Base-by-base conservation (phyloP, 2,329 filamentous ascomycete species). In the Fusarium sp. region DNA sequence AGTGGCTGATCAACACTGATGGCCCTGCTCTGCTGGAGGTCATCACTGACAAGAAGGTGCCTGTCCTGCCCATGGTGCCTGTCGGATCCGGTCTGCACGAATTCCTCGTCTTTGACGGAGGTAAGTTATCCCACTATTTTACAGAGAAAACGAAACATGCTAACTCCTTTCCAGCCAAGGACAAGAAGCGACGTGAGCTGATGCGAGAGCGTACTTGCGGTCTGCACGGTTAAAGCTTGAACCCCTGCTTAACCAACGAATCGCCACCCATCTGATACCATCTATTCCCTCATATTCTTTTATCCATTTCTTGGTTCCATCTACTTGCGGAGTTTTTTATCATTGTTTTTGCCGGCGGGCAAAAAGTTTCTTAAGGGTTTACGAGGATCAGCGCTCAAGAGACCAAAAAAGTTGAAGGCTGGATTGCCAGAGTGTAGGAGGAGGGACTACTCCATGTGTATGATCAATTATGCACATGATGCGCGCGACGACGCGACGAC, bases 11-110 rank as follows among this genome's bases (percentile, higher is more conserved):
- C 73, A 88, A 94, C 75, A 89, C 88, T 7, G 92, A 98, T 31
- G 96, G 95, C n/a, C 96, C 96, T 21, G 94, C 94, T 40, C 87
- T 98, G 69, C 85, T 99, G 63, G 95, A 98, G 83, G 92, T 99
- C 55, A 87, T 97, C 53, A 96, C 93, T 6, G 96, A 98, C 80
- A 91, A 91, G 83, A 92, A 96, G 88, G 91, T 96, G 26, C 95
- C 95, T 46, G 95, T 99, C n/a, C 84, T 98, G 76, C 96, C 96
- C 38, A 98, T 98, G 96, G 96, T 99, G 46, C 95, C 95, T 5
- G 91, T 89, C 39, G 96, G 96, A 38, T 91, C 88, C 66, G 95
- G 87, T 62, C 85, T 99, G 75, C 94, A 98, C 78, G 96, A 98
- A 81, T 98, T 98, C 83, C 85, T 98, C 40, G 69, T 75, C 24